A percentile compares a stretch with the other conserved stretches of the same genome.
These are phyloP conservation scores for Angomonas deanei DNA, from an alignment of 208 protist species.

Conservation along the genomic window DNA sequence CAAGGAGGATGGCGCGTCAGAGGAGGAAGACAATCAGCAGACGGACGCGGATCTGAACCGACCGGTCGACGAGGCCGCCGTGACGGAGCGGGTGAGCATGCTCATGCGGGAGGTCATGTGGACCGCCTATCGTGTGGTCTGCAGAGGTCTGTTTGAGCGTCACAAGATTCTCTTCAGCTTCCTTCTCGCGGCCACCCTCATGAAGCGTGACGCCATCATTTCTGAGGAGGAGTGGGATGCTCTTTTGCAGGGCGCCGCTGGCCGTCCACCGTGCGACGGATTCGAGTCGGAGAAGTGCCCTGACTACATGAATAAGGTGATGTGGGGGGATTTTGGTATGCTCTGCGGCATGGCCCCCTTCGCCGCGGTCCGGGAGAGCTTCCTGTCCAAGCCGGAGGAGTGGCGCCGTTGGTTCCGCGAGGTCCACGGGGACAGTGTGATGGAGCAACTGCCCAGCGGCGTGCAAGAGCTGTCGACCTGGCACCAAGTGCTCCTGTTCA, in stretches of 20 bases:
- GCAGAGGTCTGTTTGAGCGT: conserved; percentile 92
- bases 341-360: conserved; percentile 83
- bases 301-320: conserved; percentile 82
- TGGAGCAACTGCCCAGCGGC: conserved; percentile 22
- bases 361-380: conserved; percentile 58
- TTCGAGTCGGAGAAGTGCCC: conserved; percentile 25
- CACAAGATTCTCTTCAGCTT: conserved; percentile 94
- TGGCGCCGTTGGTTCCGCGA: conserved; percentile 85
- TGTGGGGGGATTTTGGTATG: conserved; percentile 90
- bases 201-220: conserved; percentile 45
- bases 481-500: conserved; percentile 84
- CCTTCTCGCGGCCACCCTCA: conserved; percentile 80
- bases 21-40: conserved; percentile 17
- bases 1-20: conserved; percentile 2
- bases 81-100: conserved; percentile 59
- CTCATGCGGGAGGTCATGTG: conserved; percentile 76
- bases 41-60: conserved; percentile 9
- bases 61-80: conserved; percentile 19
- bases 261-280: conserved; percentile 19
- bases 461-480: conserved; percentile 52
- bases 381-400: conserved; percentile 50
- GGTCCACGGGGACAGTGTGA: conserved; percentile 70
- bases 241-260: conserved; percentile 76
- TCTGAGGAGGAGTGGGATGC: conserved; percentile 79
- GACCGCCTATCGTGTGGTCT: conserved; percentile 88